Base-by-base conservation (phyloP, 768 basidiomycete genomes). In the Rhodocollybia butyracea region DNA sequence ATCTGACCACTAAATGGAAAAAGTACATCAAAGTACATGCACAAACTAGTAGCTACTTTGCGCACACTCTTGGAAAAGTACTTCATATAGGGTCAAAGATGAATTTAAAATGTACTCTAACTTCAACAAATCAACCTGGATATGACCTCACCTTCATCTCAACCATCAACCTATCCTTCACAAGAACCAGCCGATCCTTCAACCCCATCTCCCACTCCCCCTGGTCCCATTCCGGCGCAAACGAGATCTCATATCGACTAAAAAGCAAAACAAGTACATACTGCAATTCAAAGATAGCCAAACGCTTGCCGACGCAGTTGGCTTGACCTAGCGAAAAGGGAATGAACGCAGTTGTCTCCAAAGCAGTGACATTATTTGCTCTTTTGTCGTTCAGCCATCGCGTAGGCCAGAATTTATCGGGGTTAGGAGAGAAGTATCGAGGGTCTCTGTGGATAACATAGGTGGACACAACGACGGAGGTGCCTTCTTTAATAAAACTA, bases 321-420 rank as follows among this genome's bases (percentile, higher is more conserved):
- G 68, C 66, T 19, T 75, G 75, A 0, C 78, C 75, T 52, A 61
- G 60, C 42, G 76, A 76, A 59, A 76, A 76, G 6, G 77, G 73
- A 38, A 73, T 64, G 66, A 72, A 78, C 15, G 66, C 74, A 15
- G 55, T 55, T 6, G 60, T 55, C 57, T 75, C 68, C 56, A 62
- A 61, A 39, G 64, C n/a, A n/a, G n/a, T 52, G 5, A 17, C 34
- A 38, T 17, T 17, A 38, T 57, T 47, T 41, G 40, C 40, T 19
- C 8, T 45, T 17, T 41, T n/a, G n/a, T n/a, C 61, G 41, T 61
- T 31, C 30, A 74, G 60, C 75, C 75, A 78, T 17, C 77, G 72
- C 21, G 76, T 73, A 42, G 76, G 76, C 66, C 68, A 69, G 65
- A 75, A 79, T 22, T 59, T 58, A 17, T 76, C 69, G 2, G 76